Evolutionary conservation across 495 filamentous ascomycete species (phyloP).

Genomic region (Neohortaea acidophila): DNA sequence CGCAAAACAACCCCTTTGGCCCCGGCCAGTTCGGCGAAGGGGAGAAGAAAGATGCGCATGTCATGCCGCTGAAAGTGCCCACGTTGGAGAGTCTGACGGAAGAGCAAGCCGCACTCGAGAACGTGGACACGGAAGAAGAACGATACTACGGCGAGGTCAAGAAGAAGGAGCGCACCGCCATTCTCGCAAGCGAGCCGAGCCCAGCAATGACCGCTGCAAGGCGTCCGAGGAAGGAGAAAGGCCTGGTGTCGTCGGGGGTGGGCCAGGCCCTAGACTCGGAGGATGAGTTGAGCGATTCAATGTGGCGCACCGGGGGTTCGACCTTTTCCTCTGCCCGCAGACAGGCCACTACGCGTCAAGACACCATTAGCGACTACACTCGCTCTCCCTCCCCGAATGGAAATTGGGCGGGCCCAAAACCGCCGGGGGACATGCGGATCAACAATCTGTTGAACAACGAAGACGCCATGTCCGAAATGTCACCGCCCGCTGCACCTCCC

Average conservation of each 20-base stretch:
- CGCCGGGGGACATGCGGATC: constrained; percentile 27
- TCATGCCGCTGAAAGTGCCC: constrained; percentile 65
- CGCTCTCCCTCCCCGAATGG: constrained; percentile 17
- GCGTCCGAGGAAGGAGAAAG: constrained; percentile 18
- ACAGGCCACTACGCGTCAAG: background rate
- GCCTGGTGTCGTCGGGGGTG: background rate
- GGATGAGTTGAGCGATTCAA: constrained; percentile 9
- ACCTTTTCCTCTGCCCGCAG: background rate
- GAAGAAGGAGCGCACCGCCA: constrained; percentile 65
- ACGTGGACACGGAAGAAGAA: constrained; percentile 79
- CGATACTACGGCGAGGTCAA: constrained; percentile 74
- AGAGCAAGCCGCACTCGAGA: constrained; percentile 66
- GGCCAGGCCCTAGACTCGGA: constrained; percentile 3
- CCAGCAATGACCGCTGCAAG: constrained; percentile 31
- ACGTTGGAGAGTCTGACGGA: constrained; percentile 58
- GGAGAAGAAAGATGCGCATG: constrained; percentile 37
- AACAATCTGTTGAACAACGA: constrained; percentile 31
- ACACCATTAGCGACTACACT: constrained; percentile 18
- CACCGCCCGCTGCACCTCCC: constrained; percentile 10
- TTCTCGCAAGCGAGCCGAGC: constrained; percentile 25
- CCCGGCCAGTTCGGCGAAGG: constrained; percentile 46
- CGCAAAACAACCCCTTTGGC: constrained; percentile 80
- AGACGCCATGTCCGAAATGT: constrained; percentile 3
- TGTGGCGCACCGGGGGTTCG: too few species aligned
- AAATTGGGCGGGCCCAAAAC: constrained; percentile 11